A percentile compares a stretch with the other conserved stretches of the same genome.
These are phyloP conservation scores for Paraphaeosphaeria sporulosa DNA, from an alignment of 2,329 filamentous ascomycete genomes.

Conservation along the genomic window DNA sequence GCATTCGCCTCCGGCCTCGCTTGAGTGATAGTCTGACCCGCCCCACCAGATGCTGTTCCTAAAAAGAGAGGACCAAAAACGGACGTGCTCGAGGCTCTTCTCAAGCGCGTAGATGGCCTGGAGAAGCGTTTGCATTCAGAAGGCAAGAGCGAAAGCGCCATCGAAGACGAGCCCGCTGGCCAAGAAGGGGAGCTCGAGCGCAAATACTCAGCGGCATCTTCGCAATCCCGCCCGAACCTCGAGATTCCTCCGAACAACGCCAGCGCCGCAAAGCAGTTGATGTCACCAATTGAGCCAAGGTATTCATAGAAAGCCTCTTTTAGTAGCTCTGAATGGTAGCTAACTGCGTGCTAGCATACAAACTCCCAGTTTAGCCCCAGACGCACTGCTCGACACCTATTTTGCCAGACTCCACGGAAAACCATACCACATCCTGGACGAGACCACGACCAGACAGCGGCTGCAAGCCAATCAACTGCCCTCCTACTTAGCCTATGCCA, in stretches of 20 bases:
- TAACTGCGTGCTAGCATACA: constrained; percentile 34
- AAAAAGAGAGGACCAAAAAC: constrained; percentile 92
- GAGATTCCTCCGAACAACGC: constrained; percentile 35
- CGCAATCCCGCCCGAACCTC: constrained; percentile 32
- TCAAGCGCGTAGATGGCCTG: constrained; percentile 85
- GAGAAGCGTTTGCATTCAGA: constrained; percentile 76
- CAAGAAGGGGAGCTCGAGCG: constrained; percentile 34
- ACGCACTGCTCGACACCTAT: constrained; percentile 77
- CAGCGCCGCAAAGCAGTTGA: constrained; percentile 37
- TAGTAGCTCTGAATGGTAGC: constrained; percentile 24
- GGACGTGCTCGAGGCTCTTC: constrained; percentile 81
- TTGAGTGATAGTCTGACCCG: constrained; percentile 15
- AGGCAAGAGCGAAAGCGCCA: constrained; percentile 54
- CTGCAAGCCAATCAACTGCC: constrained; percentile 73
- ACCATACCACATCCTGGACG: constrained; percentile 82
- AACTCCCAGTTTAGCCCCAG: constrained; percentile 61
- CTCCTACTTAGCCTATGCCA: constrained; percentile 59
- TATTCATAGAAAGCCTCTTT: constrained; percentile 27
- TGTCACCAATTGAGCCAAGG: constrained; percentile 50
- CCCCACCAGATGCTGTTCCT: constrained; percentile 75
- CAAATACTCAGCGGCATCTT: constrained; percentile 28
- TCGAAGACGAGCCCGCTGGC: constrained; percentile 32
- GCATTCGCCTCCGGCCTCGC: constrained; percentile 19
- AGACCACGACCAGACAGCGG: constrained; percentile 75
- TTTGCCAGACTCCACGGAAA: constrained; percentile 82